Percentiles rank a stretch among this genome's conserved stretches.
Evolutionary conservation across 1,284 basidiomycete species (phyloP).

Genomic region (Sporisorium sorghi): DNA sequence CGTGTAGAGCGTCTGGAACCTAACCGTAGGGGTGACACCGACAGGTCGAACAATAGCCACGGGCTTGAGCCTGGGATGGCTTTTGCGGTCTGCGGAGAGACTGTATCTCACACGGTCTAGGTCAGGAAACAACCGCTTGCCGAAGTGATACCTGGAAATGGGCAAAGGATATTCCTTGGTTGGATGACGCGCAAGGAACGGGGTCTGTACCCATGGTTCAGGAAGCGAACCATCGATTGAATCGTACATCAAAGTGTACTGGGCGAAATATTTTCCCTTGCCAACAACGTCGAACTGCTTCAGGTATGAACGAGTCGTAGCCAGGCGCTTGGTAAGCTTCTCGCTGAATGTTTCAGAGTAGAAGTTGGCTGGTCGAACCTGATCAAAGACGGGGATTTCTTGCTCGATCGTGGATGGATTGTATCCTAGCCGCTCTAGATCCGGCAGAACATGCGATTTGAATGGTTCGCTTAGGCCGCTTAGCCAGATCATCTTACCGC

Average conservation of each 20-base stretch:
- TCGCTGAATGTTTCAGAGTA: not conserved
- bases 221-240: too few species aligned
- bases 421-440: conserved; percentile 23
- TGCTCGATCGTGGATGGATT: conserved; percentile 11
- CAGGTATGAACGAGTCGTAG: not conserved
- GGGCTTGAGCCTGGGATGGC: not conserved
- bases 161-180: too few species aligned
- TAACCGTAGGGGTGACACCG: not conserved
- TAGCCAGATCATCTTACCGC: conserved; percentile 9
- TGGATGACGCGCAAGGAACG: too few species aligned
- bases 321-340: too few species aligned
- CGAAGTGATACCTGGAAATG: not conserved
- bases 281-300: not conserved
- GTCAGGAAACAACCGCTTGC: not conserved
- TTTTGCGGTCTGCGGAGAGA: too few species aligned
- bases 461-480: conserved; percentile 3
- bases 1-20: not conserved
- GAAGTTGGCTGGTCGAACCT: too few species aligned
- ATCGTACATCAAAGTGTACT: too few species aligned
- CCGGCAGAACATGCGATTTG: conserved; percentile 1
- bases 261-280: too few species aligned
- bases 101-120: conserved; percentile 10
- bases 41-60: conserved; percentile 15
- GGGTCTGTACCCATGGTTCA: conserved; percentile 16
- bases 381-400: not conserved